Evolutionary conservation across 208 protist genomes (phyloP).

Genomic region (Trypanosoma brucei): DNA sequence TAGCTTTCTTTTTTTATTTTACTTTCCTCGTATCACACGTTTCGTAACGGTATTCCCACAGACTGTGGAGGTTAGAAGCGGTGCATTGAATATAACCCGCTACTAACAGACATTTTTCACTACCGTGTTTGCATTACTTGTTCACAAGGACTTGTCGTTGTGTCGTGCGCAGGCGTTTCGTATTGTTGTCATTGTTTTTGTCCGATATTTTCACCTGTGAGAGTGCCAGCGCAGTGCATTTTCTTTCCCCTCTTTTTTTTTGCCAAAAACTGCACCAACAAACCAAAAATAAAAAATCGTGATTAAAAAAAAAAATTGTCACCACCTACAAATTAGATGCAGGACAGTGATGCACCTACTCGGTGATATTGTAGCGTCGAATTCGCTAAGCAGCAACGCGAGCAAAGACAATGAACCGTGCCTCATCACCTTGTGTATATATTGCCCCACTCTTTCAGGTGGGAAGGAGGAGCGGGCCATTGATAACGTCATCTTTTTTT

Average conservation of each 20-base stretch:
- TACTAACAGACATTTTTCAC: too few species aligned
- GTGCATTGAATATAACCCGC: too few species aligned
- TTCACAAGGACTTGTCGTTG: too few species aligned
- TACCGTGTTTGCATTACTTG: too few species aligned
- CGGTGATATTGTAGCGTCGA: background rate
- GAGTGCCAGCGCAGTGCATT: background rate
- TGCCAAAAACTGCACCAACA: background rate
- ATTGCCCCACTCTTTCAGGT: conserved; percentile 42
- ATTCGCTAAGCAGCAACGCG: too few species aligned
- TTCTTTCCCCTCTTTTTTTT: background rate
- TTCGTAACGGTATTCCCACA: too few species aligned
- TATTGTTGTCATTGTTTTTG: too few species aligned
- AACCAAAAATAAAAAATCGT: background rate
- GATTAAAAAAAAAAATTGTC: background rate
- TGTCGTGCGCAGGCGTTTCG: too few species aligned
- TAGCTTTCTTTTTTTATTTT: too few species aligned
- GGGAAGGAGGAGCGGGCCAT: conserved; percentile 42
- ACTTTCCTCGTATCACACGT: too few species aligned
- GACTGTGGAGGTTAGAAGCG: too few species aligned
- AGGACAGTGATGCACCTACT: background rate
- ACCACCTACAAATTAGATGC: background rate
- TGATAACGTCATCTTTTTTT: conserved; percentile 73
- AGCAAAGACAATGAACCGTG: background rate
- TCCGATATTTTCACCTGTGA: too few species aligned
- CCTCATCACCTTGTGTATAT: conserved; percentile 43